Evolutionary conservation across 192 early-diverging fungal species (phyloP), one percentile per base, ranked within the genome.

Genomic region (Allomyces macrogynus): DNA sequence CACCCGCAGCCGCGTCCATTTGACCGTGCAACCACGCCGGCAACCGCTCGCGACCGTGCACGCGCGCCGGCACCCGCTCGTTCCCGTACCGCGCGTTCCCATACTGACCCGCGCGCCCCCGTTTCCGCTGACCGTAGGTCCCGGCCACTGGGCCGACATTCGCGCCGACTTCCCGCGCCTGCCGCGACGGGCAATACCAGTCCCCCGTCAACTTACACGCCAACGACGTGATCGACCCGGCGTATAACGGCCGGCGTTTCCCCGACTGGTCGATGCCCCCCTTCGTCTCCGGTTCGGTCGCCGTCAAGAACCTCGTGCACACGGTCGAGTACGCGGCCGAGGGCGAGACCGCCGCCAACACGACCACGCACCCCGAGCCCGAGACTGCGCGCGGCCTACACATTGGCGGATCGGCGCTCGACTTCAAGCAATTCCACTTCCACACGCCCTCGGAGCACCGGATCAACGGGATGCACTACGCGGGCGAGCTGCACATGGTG

Each of bases 381-480:
- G 12, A 43, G 23, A 16, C 63, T 14, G 54, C 66, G 0, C 64
- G 70, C 42, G 60, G 65, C 10, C 63, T 75, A 20, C 60, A 63
- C 8, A 64, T 74, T 27, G 62, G 73, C 43, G 69, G 69, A n/a
- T 64, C 69, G 42, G 23, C 23, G 12, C 84, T 72, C 68, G 60
- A 67, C 1, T 63, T 85, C 61, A 16, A 42, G 20, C 72, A 81
- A 32, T 82, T 86, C 66, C 84, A 86, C 69, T 77, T 86, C 67
- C 84, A 86, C 70, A 68, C 73, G 1, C 84, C 84, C 5, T 77
- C 78, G 5, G 84, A 86, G 63, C 81, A 85, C 66, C 74, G 74
- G 27, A 24, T 78, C 62, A 25, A 75, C 16, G 66, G 67, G 42
- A 26, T 24, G 24, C 67, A 73, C 62, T 63, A 61, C n/a, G 76